These are phyloP conservation scores for Neoarthrinium moseri DNA, from an alignment of 2,329 filamentous ascomycete species.

Conservation along the genomic window DNA sequence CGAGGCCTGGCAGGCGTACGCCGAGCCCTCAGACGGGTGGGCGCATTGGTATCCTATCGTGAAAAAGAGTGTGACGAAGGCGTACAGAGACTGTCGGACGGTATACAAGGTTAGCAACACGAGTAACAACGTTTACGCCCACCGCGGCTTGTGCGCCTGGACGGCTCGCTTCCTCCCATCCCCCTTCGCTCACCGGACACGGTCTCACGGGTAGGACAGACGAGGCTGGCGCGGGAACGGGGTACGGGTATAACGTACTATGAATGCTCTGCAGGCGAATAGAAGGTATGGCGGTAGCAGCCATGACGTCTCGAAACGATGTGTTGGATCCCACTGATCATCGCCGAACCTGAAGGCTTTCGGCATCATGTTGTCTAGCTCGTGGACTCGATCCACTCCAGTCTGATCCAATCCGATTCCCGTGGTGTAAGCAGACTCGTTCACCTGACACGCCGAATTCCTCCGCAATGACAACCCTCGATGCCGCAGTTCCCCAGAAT, in stretches of 20 bases:
- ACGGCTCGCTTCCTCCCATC: no score
- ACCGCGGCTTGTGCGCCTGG: no score
- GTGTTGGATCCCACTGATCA: conserved; percentile 49
- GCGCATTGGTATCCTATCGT: conserved; percentile 64
- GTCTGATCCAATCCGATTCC: no score
- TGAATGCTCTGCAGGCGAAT: conserved; percentile 53
- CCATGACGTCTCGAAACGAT: conserved; percentile 81
- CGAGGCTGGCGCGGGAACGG: background rate
- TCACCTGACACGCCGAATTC: no score
- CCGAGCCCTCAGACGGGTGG: conserved; percentile 35
- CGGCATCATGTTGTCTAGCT: conserved; percentile 10
- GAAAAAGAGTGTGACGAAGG: conserved; percentile 68
- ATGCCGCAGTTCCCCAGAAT: no score
- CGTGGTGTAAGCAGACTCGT: no score
- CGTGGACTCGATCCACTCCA: no score
- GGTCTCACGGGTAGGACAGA: no score
- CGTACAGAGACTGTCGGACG: conserved; percentile 52
- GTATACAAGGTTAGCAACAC: background rate
- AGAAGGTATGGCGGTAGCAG: conserved; percentile 66
- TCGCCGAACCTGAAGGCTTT: conserved; percentile 20
- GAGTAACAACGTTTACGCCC: no score
- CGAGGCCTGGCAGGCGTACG: conserved; percentile 40
- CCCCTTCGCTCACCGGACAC: no score
- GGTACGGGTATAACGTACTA: conserved; percentile 39
- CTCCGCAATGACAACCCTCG: no score